Percentiles rank a stretch among this genome's conserved stretches.
Evolutionary conservation across 352 stramenopile genomes (phyloP).

Genomic region (Phytopythium oedochilum): DNA sequence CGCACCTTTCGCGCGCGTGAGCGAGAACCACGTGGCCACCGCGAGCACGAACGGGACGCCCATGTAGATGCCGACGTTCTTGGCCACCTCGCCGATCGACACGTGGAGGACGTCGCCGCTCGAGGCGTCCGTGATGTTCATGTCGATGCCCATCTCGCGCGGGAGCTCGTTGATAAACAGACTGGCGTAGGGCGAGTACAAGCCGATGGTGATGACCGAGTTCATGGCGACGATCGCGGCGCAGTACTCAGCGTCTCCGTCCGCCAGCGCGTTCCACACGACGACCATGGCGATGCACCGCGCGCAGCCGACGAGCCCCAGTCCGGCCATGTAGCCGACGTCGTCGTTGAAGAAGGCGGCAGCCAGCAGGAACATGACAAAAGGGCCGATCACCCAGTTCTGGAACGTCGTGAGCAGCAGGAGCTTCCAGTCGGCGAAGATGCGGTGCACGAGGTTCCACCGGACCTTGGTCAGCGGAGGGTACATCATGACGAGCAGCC

Average conservation of each 20-base stretch:
- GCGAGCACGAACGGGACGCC: slow-evolving; percentile 38
- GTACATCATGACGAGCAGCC: slow-evolving; percentile 59
- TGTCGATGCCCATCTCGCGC: slow-evolving; percentile 23
- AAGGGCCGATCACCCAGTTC: slow-evolving; percentile 53
- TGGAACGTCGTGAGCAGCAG: slow-evolving; percentile 49
- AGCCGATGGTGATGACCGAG: slow-evolving; percentile 48
- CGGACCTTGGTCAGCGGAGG: slow-evolving; percentile 40
- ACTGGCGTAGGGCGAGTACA: slow-evolving; percentile 54
- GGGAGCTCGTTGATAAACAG: slow-evolving; percentile 57
- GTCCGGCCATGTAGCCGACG: slow-evolving; percentile 47
- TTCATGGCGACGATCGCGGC: slow-evolving; percentile 66
- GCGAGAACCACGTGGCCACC: slow-evolving; percentile 28
- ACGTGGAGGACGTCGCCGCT: slow-evolving; percentile 27
- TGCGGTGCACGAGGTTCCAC: slow-evolving; percentile 47
- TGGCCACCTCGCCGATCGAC: slow-evolving; percentile 33
- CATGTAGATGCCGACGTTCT: slow-evolving; percentile 63
- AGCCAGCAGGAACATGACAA: slow-evolving; percentile 50
- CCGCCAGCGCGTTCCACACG: slow-evolving; percentile 59
- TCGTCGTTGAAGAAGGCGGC: slow-evolving; percentile 38
- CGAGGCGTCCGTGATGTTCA: slow-evolving; percentile 11
- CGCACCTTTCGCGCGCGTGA: slow-evolving; percentile 28
- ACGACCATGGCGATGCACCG: slow-evolving; percentile 77
- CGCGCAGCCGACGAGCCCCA: slow-evolving; percentile 55
- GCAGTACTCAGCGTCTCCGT: slow-evolving; percentile 57
- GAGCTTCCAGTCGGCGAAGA: slow-evolving; percentile 35